Evolutionary conservation across 768 basidiomycete genomes (phyloP), one percentile per base, ranked within the genome.

Genomic region (Lentinus brumalis): DNA sequence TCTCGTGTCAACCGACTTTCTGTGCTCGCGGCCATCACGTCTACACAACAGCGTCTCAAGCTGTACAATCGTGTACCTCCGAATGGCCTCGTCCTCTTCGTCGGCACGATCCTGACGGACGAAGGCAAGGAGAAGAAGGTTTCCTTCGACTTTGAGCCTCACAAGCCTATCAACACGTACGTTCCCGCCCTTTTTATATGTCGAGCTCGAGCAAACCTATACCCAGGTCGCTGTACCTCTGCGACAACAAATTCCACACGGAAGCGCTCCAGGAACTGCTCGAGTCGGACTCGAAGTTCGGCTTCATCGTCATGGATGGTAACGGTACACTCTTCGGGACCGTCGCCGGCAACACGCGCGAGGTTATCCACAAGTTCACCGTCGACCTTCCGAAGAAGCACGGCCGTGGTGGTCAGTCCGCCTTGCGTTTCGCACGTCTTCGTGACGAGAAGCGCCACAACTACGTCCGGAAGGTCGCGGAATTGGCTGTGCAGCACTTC

Each of bases 81-180:
- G 2, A 98, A 98, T 66, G 97, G 96, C 57, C 86, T 99, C 18
- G 94, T 98, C 63, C 86, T 99, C 41, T 99, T 98, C 76, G 97
- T 98, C 59, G 97, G 97, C 32, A 99, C 97, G 11, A 92, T 99
- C 70, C 79, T 98, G 56, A 99, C 96, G 52, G 95, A 98, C 68
- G 96, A 98, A 76, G 96, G 96, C 60, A 99, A 99, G 76, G 97
- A 98, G 77, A 98, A 98, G 83, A 99, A 98, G 75, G 93, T 96
- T 32, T 95, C 94, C 0, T 98, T 98, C 70, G 96, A 98, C 75
- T 96, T 99, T 65, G 94, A 97, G 73, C 97, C 97, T 8, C 96
- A 97, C 76, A 98, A 98, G 74, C 95, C 96, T 38, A 97, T 98
- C 80, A 98, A 98, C 75, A 98, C 96, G 92, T 96, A 76, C 60